Conservation (phyloP, 495 filamentous ascomycete species). For the Cladorrhinum samala region DNA sequence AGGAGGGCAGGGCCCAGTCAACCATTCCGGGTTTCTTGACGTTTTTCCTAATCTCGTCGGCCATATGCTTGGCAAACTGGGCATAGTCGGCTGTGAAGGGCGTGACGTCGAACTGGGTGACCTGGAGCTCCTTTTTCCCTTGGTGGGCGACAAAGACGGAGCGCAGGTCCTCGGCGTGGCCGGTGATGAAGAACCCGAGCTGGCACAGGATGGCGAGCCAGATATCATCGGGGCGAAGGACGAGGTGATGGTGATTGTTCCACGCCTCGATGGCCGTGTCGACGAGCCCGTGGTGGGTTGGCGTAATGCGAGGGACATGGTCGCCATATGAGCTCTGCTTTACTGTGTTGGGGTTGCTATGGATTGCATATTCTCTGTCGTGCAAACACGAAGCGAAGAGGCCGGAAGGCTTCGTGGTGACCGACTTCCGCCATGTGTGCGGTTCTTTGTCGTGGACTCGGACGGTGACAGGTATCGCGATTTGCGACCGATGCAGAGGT, state of each 20-base stretch:
- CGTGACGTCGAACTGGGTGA: neutral
- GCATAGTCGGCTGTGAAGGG: slow-evolving; percentile 1
- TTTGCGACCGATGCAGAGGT: too few species aligned
- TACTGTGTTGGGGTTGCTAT: neutral
- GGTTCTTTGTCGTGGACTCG: neutral
- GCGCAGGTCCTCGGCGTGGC: slow-evolving; percentile 41
- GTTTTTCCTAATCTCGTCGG: neutral
- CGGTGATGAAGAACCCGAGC: slow-evolving; percentile 47
- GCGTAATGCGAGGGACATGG: neutral
- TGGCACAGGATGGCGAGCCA: slow-evolving; percentile 54
- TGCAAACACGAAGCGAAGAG: too few species aligned
- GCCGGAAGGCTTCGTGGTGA: neutral
- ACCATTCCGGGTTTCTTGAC: slow-evolving; percentile 14
- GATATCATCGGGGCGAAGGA: slow-evolving; percentile 53
- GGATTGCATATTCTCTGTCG: too few species aligned
- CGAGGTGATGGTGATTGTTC: slow-evolving; percentile 45
- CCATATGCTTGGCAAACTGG: neutral
- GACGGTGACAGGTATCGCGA: neutral
- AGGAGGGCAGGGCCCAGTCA: slow-evolving; percentile 28
- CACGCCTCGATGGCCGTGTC: slow-evolving; percentile 44
- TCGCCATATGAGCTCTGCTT: neutral
- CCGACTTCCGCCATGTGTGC: neutral
- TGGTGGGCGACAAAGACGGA: slow-evolving; percentile 38
- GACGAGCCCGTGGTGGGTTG: slow-evolving; percentile 41
- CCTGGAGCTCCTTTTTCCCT: neutral